Base-by-base conservation (phyloP, 805 yeast genomes). In the Starmerella vaccinii region DNA sequence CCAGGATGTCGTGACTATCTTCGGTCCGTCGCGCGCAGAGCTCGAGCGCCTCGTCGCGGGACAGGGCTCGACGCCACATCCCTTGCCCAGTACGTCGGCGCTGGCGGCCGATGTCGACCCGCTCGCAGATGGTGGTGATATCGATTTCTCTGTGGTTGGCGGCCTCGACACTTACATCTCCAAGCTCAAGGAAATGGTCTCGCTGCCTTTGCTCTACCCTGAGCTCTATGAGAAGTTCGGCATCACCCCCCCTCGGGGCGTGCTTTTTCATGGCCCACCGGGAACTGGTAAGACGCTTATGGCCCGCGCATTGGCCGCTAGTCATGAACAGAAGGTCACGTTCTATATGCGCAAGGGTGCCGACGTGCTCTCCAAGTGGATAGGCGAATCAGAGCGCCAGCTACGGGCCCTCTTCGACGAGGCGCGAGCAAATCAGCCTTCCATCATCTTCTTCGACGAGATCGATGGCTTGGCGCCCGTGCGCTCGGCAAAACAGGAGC, bases 321-420 rank as follows among this genome's bases (percentile, higher is more conserved):
- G 95, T 57, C 78, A 94, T 0, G 81, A 81, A 13, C 73, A 82
- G 54, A 90, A 92, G 58, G 88, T 92, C 51, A 88, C 98, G 0
- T 92, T 92, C 62, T 92, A 88, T 68, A 92, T 92, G 98, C 72
- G 99, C 55, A 92, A 92, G 65, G 99, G 98, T 57, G 97, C 98
- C 0, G 98, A 92, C 65, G 84, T 95, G 63, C 71, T 92, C 59
- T 85, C 95, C 41, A 92, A 92, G 69, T 92, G 98, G 98, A 97
- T 92, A 3, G 98, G 98, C 61, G 98, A 92, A 67, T 97, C 97
- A 5, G 98, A 92, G 68, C 75, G 98, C 57, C 97, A 92, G 65
- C 71, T 92, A 54, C 71, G 98, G 53, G 70, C 90, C 39, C 69
- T 92, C 50, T 92, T 92, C 65, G 97, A 92, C 68, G 97, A 92